These are phyloP conservation scores for Geotrichum reessii DNA, from an alignment of 1,139 yeast genomes.

Conservation along the genomic window DNA sequence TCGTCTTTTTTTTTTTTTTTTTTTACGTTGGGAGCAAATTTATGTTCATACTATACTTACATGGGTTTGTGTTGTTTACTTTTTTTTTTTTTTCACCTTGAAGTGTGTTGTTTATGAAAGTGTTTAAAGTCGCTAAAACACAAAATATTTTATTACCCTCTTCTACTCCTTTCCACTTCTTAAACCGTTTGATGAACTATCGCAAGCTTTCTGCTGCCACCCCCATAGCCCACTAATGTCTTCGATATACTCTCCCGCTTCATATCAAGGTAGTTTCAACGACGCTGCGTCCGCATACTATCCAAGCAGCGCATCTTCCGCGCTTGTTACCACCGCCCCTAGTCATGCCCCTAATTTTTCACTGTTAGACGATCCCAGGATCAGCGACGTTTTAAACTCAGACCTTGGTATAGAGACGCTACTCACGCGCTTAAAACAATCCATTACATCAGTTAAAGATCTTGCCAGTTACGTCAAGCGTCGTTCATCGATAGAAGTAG, in stretches of 20 bases:
- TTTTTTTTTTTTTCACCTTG: background rate
- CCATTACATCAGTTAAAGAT: slow-evolving; percentile 78
- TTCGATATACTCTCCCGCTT: background rate
- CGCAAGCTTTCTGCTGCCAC: background rate
- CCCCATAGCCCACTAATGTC: background rate
- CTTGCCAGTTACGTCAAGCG: slow-evolving; percentile 71
- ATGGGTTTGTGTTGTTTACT: background rate
- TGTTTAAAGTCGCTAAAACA: background rate
- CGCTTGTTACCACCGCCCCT: background rate
- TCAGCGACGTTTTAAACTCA: slow-evolving; percentile 47
- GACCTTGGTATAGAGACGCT: slow-evolving; percentile 59
- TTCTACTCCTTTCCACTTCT: background rate
- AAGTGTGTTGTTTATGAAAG: background rate
- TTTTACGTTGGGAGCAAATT: background rate
- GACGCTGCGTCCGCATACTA: background rate
- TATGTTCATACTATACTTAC: background rate
- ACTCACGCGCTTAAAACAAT: slow-evolving; percentile 67
- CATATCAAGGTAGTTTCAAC: background rate
- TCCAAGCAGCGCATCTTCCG: background rate
- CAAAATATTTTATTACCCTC: background rate
- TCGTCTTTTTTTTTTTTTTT: no score
- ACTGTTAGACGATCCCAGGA: slow-evolving; percentile 45
- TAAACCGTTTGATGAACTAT: background rate
- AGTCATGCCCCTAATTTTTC: background rate
- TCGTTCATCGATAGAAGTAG: slow-evolving; percentile 74